phyloP scores from a whole-genome alignment of 208 protist genomes.

The Naegleria fowleri region DNA sequence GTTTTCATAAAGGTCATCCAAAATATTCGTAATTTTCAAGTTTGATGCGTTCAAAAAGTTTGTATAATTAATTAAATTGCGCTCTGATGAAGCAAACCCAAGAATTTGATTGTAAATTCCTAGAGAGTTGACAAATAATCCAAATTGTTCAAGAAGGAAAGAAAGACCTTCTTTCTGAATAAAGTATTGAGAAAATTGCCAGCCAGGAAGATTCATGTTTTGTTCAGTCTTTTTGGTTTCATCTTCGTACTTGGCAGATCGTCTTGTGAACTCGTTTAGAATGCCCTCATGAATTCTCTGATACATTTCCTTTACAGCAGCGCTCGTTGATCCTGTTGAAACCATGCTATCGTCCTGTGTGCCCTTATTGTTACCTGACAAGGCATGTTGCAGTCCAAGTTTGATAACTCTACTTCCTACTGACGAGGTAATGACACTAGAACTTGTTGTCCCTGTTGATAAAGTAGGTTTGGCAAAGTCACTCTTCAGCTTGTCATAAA shows the following conservation, averaged over 20 bases:
- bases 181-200: slow-evolving; percentile 25
- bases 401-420: not conserved
- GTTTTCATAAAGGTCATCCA: not conserved
- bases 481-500: slow-evolving; percentile 13
- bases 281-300: not conserved
- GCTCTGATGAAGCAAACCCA: not conserved
- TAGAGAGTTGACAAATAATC: not conserved
- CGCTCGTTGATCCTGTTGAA: not conserved
- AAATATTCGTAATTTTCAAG: not conserved
- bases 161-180: not conserved
- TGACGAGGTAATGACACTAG: not conserved
- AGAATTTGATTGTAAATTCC: slow-evolving; percentile 21
- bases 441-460: not conserved
- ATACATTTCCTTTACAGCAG: not conserved
- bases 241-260: not conserved
- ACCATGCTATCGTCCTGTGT: not conserved
- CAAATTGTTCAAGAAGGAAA: slow-evolving; percentile 14
- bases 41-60: not conserved
- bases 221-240: slow-evolving; percentile 18
- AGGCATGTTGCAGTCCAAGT: not conserved
- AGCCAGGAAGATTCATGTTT: not conserved
- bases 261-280: not conserved
- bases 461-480: not conserved
- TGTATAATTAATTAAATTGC: not conserved
- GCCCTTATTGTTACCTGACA: not conserved